Conservation (phyloP, 2,329 filamentous ascomycete species). For the Aspergillus caelatus region DNA sequence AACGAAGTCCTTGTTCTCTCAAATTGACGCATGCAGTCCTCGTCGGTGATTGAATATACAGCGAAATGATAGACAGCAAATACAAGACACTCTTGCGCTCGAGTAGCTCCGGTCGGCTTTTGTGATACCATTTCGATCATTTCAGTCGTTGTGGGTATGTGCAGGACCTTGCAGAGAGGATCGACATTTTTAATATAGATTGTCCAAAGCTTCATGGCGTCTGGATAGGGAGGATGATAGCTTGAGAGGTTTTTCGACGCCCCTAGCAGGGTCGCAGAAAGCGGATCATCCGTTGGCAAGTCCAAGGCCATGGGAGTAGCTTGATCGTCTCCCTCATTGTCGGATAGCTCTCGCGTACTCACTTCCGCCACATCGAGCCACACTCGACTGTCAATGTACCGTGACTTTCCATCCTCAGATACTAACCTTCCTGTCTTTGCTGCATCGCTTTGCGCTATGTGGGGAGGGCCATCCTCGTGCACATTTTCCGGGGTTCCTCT, state of each 20-base stretch:
- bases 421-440: slow-evolving; percentile 9
- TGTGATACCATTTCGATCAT: slow-evolving; percentile 64
- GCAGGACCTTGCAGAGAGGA: slow-evolving; percentile 71
- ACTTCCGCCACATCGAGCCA: slow-evolving; percentile 28
- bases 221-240: slow-evolving; percentile 28
- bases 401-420: slow-evolving; percentile 36
- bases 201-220: slow-evolving; percentile 72
- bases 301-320: not conserved
- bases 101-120: slow-evolving; percentile 30
- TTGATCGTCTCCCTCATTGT: slow-evolving; percentile 18
- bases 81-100: slow-evolving; percentile 39
- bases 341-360: slow-evolving; percentile 27
- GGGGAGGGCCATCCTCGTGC: not conserved
- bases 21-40: slow-evolving; percentile 14
- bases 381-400: slow-evolving; percentile 46
- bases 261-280: slow-evolving; percentile 5
- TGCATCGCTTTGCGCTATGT: not conserved
- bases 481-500: not conserved
- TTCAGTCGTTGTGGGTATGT: slow-evolving; percentile 70
- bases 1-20: not conserved
- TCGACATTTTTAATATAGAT: slow-evolving; percentile 74
- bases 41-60: slow-evolving; percentile 20
- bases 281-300: not conserved
- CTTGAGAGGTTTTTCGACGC: slow-evolving; percentile 23
- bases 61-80: slow-evolving; percentile 29